Percentiles rank a stretch among this genome's conserved stretches.
These are phyloP conservation scores for Acer negundo DNA, from an alignment of 345 rosid species.

Conservation along the genomic window DNA sequence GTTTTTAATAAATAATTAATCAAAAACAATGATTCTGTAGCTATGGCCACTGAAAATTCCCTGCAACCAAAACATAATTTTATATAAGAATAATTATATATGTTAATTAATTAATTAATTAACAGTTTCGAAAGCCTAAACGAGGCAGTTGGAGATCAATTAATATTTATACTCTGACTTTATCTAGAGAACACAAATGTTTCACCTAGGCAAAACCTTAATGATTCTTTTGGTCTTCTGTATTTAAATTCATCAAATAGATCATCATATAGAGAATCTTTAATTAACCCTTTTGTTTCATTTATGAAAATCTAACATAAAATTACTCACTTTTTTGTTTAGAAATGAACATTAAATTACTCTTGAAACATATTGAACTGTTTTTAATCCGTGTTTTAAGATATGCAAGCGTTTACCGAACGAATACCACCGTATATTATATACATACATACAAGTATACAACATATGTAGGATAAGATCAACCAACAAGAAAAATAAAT, in stretches of 20 bases:
- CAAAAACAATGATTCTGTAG: conserved; percentile 14
- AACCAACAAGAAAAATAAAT: neutral
- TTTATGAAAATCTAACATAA: no score
- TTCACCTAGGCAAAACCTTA: neutral
- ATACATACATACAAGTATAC: neutral
- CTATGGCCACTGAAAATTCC: conserved; percentile 13
- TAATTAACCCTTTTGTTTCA: neutral
- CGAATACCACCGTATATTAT: no score
- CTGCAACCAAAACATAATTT: neutral
- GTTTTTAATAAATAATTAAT: neutral
- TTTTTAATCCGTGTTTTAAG: no score
- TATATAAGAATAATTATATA: neutral
- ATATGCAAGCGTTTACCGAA: no score
- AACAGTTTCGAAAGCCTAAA: neutral
- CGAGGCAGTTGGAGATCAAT: conserved; percentile 9
- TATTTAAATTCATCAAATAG: neutral
- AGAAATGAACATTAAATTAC: no score
- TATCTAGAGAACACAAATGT: neutral
- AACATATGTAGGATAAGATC: neutral
- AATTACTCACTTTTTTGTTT: no score
- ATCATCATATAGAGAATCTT: neutral
- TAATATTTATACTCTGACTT: neutral
- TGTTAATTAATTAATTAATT: neutral
- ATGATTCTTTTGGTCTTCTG: neutral
- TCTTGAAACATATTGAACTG: no score